Evolutionary conservation across 257 asterid genomes (phyloP), one percentile per base, ranked within the genome.

Genomic region (Solanum arcanum): DNA sequence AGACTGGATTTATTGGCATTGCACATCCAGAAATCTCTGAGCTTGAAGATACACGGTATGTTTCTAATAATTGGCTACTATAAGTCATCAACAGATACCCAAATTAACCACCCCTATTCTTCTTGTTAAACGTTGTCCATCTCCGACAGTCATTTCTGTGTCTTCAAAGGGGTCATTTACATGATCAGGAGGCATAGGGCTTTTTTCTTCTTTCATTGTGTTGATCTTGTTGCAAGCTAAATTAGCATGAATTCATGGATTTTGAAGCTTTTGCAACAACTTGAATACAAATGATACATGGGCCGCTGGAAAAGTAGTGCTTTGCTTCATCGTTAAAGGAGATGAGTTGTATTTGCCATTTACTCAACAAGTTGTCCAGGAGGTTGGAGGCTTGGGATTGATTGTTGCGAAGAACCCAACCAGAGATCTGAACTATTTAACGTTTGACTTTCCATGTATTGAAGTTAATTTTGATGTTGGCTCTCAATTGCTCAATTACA

Each of bases 231-330:
- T 72, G 46, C 78, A 33, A 16, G 78, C 49, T 73, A 73, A 35
- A 35, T 18, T 74, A 74, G 49, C 31, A 20, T 21, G 29, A 39
- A 37, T 74, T 74, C 49, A 11, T 56, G 21, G 44, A 83, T 56
- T 83, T 35, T 83, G 75, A 15, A 92, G 94, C 64, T 42, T 49
- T 77, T 92, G 93, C 56, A 91, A 85, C 31, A 25, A 73, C 2
- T 12, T 92, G 39, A 49, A 87, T 5, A n/a, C 72, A 21, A 89
- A 88, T 35, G 93, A 89, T 49, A 90, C 90, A 3, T 87, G 91
- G 91, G 80, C 89, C 1, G 84, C 83, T 5, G 92, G 93, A 78
- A 83, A 91, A 44, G 88, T 91, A 37, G 92, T 90, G 66, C 83
- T 91, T 7, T 92, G 94, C 83, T 91, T 91, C 86, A 76, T 52